Conservation (phyloP, 2,329 filamentous ascomycete species). For the Xylaria multiplex region DNA sequence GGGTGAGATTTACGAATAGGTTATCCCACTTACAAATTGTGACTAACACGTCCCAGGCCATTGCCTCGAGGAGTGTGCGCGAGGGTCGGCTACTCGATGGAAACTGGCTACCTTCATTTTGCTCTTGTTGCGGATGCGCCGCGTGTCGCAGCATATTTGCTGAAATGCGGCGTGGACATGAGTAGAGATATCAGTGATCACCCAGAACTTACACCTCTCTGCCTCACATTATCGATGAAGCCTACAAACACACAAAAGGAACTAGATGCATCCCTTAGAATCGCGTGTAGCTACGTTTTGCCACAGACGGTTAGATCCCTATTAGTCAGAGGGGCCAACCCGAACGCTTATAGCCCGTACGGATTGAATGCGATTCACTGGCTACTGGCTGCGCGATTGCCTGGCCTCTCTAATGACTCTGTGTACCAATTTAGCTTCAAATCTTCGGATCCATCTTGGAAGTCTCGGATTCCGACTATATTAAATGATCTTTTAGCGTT, state of each 20-base stretch:
- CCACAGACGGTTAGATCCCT: neutral
- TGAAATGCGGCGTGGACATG: neutral
- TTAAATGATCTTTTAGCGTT: neutral
- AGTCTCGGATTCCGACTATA: neutral
- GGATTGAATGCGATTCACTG: slow-evolving; percentile 8
- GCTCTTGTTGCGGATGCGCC: neutral
- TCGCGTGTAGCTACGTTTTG: neutral
- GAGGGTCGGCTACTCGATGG: neutral
- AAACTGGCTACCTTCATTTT: neutral
- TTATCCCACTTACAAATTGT: neutral
- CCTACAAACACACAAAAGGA: neutral
- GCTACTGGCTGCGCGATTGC: neutral
- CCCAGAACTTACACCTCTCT: neutral
- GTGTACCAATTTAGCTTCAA: neutral
- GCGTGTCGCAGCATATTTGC: neutral
- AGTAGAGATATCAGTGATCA: neutral
- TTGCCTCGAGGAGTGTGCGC: neutral
- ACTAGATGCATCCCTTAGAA: neutral
- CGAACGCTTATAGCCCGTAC: neutral
- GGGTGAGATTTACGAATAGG: neutral
- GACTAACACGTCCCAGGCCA: neutral
- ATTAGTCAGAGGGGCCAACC: slow-evolving; percentile 11
- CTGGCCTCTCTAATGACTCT: neutral
- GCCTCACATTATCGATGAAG: neutral
- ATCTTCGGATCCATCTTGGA: neutral